These are phyloP conservation scores for Nemania abortiva DNA, from an alignment of 2,329 filamentous ascomycete genomes.

Conservation along the genomic window DNA sequence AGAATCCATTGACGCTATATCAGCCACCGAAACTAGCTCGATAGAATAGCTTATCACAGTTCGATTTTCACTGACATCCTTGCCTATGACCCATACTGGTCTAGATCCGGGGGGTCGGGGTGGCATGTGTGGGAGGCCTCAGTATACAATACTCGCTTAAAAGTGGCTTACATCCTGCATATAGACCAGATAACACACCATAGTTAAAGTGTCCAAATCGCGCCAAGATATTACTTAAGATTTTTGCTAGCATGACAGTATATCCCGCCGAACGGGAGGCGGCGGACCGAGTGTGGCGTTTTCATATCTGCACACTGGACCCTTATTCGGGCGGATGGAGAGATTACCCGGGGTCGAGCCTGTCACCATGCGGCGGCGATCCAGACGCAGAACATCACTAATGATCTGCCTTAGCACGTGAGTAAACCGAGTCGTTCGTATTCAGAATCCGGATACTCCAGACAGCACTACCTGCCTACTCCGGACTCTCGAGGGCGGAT, in stretches of 20 bases:
- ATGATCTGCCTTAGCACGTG: background rate
- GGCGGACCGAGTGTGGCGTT: background rate
- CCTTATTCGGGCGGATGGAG: conserved; percentile 6
- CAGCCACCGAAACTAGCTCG: conserved; percentile 1
- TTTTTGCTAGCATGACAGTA: background rate
- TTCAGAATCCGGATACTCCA: background rate
- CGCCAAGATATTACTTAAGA: background rate
- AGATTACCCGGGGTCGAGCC: background rate
- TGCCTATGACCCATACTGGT: background rate
- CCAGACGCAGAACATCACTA: background rate
- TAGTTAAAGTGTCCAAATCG: background rate
- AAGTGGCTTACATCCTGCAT: background rate
- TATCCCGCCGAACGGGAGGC: background rate
- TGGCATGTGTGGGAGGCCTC: background rate
- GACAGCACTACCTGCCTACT: background rate
- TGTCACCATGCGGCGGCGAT: background rate
- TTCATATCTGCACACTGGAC: background rate
- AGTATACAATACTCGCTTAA: background rate
- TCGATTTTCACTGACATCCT: background rate
- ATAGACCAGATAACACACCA: background rate
- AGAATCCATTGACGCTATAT: background rate
- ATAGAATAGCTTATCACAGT: background rate
- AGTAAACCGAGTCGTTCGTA: conserved; percentile 1
- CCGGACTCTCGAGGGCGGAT: background rate
- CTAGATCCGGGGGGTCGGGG: background rate